Conservation (phyloP, 345 rosid genomes). For the Gossypium thurberi region DNA sequence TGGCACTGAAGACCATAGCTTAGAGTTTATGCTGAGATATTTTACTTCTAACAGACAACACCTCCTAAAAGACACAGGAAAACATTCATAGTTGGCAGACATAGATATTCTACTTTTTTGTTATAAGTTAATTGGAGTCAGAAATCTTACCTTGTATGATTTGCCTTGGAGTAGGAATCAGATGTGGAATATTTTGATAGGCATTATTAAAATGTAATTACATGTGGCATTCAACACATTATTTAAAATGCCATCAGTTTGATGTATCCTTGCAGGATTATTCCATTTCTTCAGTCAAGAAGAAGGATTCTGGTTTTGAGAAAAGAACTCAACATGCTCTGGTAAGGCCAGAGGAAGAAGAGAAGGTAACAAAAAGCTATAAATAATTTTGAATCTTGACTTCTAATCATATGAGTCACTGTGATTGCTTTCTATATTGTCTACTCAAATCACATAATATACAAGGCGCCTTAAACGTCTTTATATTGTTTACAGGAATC, state of each 20-base stretch:
- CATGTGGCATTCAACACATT: neutral
- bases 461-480: neutral
- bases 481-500: constrained; percentile 38
- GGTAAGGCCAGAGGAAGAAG: constrained; percentile 32
- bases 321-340: constrained; percentile 33
- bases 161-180: constrained; percentile 6
- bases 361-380: constrained; percentile 33
- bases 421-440: constrained; percentile 1
- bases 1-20: neutral
- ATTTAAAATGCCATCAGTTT: constrained; percentile 6
- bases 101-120: neutral
- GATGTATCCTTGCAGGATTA: constrained; percentile 37
- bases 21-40: constrained; percentile 1
- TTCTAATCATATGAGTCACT: neutral
- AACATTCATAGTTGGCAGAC: neutral
- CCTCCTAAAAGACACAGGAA: neutral
- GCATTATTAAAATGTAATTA: neutral
- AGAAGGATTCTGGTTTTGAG: constrained; percentile 36
- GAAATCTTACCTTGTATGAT: constrained; percentile 1
- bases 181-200: neutral
- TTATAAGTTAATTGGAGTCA: neutral
- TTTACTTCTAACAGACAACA: neutral
- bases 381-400: constrained; percentile 2
- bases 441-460: constrained; percentile 35
- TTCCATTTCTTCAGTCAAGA: constrained; percentile 56